Base-by-base conservation (phyloP, 176 grass and related monocot genomes). In the Avena eriantha region DNA sequence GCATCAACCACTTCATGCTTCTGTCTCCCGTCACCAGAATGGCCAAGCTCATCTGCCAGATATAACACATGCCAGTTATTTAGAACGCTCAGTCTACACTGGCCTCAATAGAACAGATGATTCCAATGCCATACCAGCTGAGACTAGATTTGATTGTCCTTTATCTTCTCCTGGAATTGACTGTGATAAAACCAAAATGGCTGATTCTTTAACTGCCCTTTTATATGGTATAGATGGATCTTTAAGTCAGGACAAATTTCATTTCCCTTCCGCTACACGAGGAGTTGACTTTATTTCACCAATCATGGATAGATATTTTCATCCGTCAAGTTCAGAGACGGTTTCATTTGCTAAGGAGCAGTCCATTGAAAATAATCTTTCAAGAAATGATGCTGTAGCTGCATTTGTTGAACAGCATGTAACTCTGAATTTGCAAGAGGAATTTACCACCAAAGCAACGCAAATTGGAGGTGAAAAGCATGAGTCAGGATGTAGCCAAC, bases 21-120 rank as follows among this genome's bases (percentile, higher is more conserved):
- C 64, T 83, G 24, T 83, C 23, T 80, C 59, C 29, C 80, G 83
- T 88, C 15, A 71, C 81, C 86, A 83, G 55, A 88, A 86, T 81
- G 51, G 50, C 17, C 80, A 12, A 53, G 21, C 39, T 78, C 59
- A 82, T 83, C 50, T 67, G 71, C 45, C 35, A 69, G 63, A 36
- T 66, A 54, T 69, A 29, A 41, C 61, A 83, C 60, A 84, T 85
- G 46, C 16, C 16, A 78, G 19, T 41, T 3, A 80, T 39, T 84
- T 85, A 65, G 85, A 83, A 29, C 65, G 65, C 50, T 74, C 87
- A 79, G 57, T 80, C 55, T 31, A 70, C 49, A 51, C 33, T 43
- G 49, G 55, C 65, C 69, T 89, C 34, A 56, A 64, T 63, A 86
- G 34, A 81, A 76, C 64, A 4, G 73, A 66, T 47, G 76, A 79